Evolutionary conservation across 495 filamentous ascomycete species (phyloP).

Genomic region (Neurospora sp.): DNA sequence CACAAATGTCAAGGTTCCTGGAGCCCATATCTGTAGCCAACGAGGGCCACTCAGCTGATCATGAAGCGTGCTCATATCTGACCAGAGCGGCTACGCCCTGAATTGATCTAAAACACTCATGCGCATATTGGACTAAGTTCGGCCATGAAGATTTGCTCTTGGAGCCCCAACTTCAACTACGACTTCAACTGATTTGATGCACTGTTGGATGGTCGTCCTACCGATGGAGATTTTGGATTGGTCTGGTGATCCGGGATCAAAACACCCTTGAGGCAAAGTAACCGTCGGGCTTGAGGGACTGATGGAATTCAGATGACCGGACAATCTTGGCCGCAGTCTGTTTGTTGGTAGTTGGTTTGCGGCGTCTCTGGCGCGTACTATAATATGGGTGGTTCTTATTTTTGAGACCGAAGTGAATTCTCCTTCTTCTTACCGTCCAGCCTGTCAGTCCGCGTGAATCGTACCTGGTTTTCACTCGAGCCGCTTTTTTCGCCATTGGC

Average conservation of each 20-base stretch:
- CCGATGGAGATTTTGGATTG: neutral
- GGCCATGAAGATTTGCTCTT: neutral
- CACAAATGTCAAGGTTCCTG: too few species aligned
- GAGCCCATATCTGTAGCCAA: too few species aligned
- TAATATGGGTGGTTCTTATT: neutral
- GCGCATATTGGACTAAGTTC: neutral
- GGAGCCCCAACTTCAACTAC: too few species aligned
- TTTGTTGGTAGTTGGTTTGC: neutral
- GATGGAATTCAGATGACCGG: neutral
- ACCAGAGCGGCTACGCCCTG: too few species aligned
- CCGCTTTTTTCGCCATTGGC: neutral
- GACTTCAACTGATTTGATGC: too few species aligned
- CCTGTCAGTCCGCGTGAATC: neutral
- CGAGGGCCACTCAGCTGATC: too few species aligned
- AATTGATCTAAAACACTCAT: too few species aligned
- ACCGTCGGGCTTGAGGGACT: neutral
- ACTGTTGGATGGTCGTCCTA: too few species aligned
- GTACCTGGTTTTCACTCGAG: neutral
- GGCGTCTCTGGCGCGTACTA: neutral
- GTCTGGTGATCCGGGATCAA: neutral
- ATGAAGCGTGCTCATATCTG: too few species aligned
- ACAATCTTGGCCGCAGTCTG: neutral
- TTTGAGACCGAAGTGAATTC: neutral
- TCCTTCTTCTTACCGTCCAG: neutral
- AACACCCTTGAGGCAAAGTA: neutral